Base-by-base conservation (phyloP, 176 grass and related monocot genomes). In the Aechmea fasciata region DNA sequence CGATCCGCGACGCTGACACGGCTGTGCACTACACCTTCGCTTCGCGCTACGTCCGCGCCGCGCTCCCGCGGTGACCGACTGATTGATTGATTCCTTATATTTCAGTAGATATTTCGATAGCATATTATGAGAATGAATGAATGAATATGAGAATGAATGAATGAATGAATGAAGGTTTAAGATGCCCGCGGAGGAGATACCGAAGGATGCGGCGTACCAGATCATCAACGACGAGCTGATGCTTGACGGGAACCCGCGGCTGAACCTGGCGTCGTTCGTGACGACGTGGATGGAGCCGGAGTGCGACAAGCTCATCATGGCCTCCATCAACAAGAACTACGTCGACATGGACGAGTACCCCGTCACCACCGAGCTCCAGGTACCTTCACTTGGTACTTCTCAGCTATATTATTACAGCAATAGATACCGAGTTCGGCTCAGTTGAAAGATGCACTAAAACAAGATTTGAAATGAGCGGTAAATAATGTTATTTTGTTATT, bases 321-420 rank as follows among this genome's bases (percentile, higher is more conserved):
- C 33, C 0, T 48, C 90, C 24, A 0, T 89, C 68, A 92, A 85
- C 80, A 94, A 86, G 57, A 86, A 81, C 66, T 91, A 91, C 49
- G 84, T 82, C 55, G 88, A 91, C 67, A 91, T 91, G 88, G 88
- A 91, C 72, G 88, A 91, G 71, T 91, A 91, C 85, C 88, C 88
- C 1, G 81, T 91, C 25, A 91, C 88, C 52, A 91, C 84, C 1
- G 88, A 91, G 78, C 74, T 91, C 53, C 88, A 91, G 88, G 88
- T 87, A n/a, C 1, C 5, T 15, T 26, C 25, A 26, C 2, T 61
- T 33, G 41, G 67, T 52, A 20, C 2, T 18, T 19, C 8, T 19
- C 13, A 9, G 15, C 0, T 61, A 2, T 61, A 19, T 20, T 61
- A 19, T 17, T n/a, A n/a, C n/a, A 10, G 55, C 17, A 41, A 41